A percentile compares a stretch with the other conserved stretches of the same genome.
Conservation (phyloP, 148 eudicot genomes). For the Camellia granthamiana region DNA sequence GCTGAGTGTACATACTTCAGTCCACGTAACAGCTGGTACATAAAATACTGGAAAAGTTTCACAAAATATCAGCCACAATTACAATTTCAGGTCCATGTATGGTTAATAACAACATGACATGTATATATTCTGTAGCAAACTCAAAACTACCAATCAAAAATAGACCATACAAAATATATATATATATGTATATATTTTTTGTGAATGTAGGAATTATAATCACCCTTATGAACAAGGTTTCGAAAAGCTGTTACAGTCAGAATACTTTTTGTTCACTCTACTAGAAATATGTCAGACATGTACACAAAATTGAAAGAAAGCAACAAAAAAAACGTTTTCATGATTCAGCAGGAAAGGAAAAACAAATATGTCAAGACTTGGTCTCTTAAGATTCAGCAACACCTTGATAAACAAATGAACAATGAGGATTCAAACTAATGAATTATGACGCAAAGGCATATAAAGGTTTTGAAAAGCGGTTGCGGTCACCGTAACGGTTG, state of each 20-base stretch:
- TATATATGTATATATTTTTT: too few relatives aligned
- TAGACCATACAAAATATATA: background rate
- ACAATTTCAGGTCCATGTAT: background rate
- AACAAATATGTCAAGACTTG: background rate
- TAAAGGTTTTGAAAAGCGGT: too few relatives aligned
- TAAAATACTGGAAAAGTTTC: constrained; percentile 49
- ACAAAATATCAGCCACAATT: constrained; percentile 10
- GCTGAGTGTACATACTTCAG: constrained; percentile 49
- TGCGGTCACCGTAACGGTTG: too few relatives aligned
- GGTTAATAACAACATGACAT: background rate
- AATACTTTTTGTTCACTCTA: background rate
- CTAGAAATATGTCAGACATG: background rate
- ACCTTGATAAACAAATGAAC: background rate
- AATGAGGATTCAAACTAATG: constrained; percentile 8
- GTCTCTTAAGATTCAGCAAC: background rate
- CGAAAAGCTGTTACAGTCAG: background rate
- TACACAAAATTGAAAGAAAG: background rate
- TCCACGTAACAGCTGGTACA: constrained; percentile 47
- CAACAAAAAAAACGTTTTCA: background rate
- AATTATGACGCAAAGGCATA: background rate
- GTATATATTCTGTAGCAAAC: background rate
- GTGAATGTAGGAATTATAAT: background rate
- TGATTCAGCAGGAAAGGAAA: background rate
- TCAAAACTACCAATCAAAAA: background rate
- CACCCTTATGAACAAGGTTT: background rate